Percentiles rank a stretch among this genome's conserved stretches.
Evolutionary conservation across 352 stramenopile species (phyloP).

Genomic region (Saprolegnia parasitica): DNA sequence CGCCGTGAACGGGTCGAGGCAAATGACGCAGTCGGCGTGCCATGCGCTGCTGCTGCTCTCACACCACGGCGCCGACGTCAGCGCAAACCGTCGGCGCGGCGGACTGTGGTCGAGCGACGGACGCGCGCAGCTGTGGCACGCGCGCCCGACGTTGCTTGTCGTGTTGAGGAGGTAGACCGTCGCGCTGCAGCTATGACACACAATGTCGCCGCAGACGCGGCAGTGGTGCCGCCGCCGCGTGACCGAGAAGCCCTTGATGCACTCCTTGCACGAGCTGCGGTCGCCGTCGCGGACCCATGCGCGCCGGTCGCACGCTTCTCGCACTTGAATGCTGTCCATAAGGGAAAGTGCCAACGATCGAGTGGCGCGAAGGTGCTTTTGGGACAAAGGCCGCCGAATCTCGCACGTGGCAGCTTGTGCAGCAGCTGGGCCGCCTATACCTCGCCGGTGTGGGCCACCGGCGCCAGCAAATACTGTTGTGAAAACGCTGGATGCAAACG

Average conservation of each 20-base stretch:
- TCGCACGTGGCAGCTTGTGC: not conserved
- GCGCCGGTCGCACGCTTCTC: not conserved
- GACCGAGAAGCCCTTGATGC: constrained; percentile 59
- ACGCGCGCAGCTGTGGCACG: not conserved
- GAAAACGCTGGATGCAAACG: too few relatives aligned
- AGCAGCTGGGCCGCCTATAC: not conserved
- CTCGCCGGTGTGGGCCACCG: not conserved
- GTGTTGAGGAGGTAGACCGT: constrained; percentile 31
- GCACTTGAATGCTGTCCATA: not conserved
- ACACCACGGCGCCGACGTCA: not conserved
- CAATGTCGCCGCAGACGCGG: constrained; percentile 80
- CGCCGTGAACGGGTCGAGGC: not conserved
- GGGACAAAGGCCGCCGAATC: not conserved
- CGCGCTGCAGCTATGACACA: constrained; percentile 77
- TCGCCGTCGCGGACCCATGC: constrained; percentile 69
- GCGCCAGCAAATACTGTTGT: not conserved
- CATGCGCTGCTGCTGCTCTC: not conserved
- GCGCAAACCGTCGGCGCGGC: too few relatives aligned
- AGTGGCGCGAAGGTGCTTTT: not conserved
- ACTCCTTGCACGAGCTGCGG: constrained; percentile 70
- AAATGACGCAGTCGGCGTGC: not conserved
- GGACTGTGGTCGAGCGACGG: too few relatives aligned
- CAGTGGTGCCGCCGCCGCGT: constrained; percentile 79
- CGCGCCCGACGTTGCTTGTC: not conserved
- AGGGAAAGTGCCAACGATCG: not conserved